Percentiles rank a stretch among this genome's conserved stretches.
Evolutionary conservation across 495 filamentous ascomycete species (phyloP).

Genomic region (Lichenothelia convexa): DNA sequence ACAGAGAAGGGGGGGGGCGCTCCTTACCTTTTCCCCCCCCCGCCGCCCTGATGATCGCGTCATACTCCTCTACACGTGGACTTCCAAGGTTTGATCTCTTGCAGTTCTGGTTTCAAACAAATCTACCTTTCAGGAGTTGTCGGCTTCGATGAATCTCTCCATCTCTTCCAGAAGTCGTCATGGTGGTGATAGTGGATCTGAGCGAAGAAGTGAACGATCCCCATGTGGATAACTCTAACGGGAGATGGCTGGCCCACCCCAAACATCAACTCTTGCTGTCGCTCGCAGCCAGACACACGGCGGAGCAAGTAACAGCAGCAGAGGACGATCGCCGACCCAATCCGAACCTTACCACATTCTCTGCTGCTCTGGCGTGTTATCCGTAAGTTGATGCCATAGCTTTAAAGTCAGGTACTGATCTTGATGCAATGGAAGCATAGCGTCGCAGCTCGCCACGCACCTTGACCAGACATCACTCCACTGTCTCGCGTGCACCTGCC

Average conservation of each 20-base stretch:
- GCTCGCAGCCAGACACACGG: constrained; percentile 3
- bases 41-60: too few relatives aligned
- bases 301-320: constrained; percentile 4
- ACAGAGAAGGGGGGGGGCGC: too few relatives aligned
- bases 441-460: constrained; percentile 49
- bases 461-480: constrained; percentile 78
- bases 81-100: too few relatives aligned
- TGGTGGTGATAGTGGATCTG: constrained; percentile 49
- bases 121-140: too few relatives aligned
- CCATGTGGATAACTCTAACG: constrained; percentile 18
- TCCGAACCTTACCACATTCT: constrained; percentile 52
- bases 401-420: not conserved
- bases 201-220: constrained; percentile 35
- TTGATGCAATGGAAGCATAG: constrained; percentile 41
- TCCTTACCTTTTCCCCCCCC: too few relatives aligned
- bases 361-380: constrained; percentile 70
- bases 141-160: constrained; percentile 11
- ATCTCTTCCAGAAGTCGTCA: constrained; percentile 13
- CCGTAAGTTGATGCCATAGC: constrained; percentile 40
- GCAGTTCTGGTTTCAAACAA: too few relatives aligned
- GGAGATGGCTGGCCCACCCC: not conserved
- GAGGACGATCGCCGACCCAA: constrained; percentile 29
- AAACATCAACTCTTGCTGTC: constrained; percentile 1
- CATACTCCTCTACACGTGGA: too few relatives aligned
- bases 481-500: constrained; percentile 59